These are phyloP conservation scores for Ustilago esculenta DNA, from an alignment of 1,284 basidiomycete species.

Conservation along the genomic window DNA sequence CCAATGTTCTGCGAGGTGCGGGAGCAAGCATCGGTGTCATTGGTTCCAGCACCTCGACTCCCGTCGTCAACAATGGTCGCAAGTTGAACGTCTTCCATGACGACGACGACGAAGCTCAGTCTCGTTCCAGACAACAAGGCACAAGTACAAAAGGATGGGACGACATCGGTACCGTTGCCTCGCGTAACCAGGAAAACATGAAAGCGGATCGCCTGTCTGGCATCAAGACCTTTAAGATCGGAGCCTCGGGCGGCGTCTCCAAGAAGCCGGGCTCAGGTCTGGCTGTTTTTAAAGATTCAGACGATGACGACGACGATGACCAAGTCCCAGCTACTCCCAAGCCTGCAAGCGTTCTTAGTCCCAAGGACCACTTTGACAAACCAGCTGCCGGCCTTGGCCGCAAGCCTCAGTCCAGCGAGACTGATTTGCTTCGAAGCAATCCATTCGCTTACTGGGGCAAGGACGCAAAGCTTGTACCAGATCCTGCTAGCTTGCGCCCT, in stretches of 20 bases:
- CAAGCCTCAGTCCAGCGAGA: conserved; percentile 44
- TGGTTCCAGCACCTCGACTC: conserved; percentile 15
- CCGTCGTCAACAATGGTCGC: conserved; percentile 48
- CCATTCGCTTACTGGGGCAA: conserved; percentile 59
- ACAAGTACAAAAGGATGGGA: conserved; percentile 47
- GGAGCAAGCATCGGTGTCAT: conserved; percentile 24
- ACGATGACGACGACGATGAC: conserved; percentile 68
- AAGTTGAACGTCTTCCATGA: conserved; percentile 58
- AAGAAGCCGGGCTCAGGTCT: conserved; percentile 49
- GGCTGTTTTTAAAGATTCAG: conserved; percentile 66
- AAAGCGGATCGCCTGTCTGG: conserved; percentile 36
- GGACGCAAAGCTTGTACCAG: conserved; percentile 40
- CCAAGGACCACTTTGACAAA: conserved; percentile 33
- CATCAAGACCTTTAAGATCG: conserved; percentile 36
- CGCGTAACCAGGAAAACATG: conserved; percentile 56
- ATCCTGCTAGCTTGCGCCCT: conserved; percentile 23
- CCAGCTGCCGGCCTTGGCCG: conserved; percentile 21
- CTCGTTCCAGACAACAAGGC: conserved; percentile 13
- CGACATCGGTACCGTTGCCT: conserved; percentile 42
- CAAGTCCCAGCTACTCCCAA: conserved; percentile 20
- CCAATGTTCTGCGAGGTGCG: conserved; percentile 41
- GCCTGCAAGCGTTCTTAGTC: conserved; percentile 49
- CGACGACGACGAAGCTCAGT: conserved; percentile 32
- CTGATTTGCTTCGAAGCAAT: conserved; percentile 55
- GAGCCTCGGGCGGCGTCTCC: conserved; percentile 37